Evolutionary conservation across 1,139 yeast genomes (phyloP), one percentile per base, ranked within the genome.

Genomic region (Hyphopichia khmerensis): DNA sequence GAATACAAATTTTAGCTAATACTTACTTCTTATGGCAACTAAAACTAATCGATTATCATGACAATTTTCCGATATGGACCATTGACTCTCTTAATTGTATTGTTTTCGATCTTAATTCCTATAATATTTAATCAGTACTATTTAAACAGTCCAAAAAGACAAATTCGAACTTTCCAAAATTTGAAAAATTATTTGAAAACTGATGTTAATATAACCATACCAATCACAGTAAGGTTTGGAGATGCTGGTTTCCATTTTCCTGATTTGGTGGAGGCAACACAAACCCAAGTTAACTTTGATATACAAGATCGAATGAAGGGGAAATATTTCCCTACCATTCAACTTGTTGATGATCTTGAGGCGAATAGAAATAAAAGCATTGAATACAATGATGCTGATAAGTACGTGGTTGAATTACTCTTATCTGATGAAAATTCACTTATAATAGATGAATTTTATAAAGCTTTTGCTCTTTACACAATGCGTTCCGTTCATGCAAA

Each of bases 161-260:
- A 36, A 17, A 29, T 36, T 3, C 14, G 17, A 3, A 21, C 21
- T 16, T 35, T 43, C 10, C 36, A 40, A 18, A 27, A 26, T 13
- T 37, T 57, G 14, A 49, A 49, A 17, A 39, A 34, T 7, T 44
- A 43, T 27, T 48, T 53, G 26, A 43, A 40, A 2, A 34, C 44
- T 32, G 48, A 45, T 21, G 45, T 51, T 32, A 35, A 47, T 2
- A 50, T 59, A 6, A 46, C 52, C 3, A 52, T 68, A 11, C 64
- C 64, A 1, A 55, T 77, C 3, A 49, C 60, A 33, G 50, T 73
- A 17, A 56, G 56, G 27, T 64, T 64, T 44, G 68, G 66, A 0
- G 75, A 74, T 42, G 51, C 52, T 13, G 72, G 75, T 2, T 69
- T 77, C 46, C 46, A 50, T 8, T 70, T 79, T 40, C 82, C 82